Base-by-base conservation (phyloP, 2,329 filamentous ascomycete species). In the Fusarium paranaense region DNA sequence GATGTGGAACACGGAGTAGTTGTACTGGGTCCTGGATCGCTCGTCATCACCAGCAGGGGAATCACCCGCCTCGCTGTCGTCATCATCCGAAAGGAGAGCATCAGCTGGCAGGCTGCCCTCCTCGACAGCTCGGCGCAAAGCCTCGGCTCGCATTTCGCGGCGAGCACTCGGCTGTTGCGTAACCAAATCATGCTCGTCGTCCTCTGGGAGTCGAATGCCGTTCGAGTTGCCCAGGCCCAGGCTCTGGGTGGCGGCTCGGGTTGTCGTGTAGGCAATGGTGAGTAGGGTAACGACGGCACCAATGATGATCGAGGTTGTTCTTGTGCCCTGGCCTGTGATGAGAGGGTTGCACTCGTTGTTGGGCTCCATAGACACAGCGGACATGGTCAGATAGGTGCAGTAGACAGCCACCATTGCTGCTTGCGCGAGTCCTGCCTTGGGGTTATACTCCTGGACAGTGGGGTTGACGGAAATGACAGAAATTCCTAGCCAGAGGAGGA, bases 341-440 rank as follows among this genome's bases (percentile, higher is more conserved):
- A 99, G 88, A 10, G 97, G 97, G 83, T 99, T 99, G 90, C 97
- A 99, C 78, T 94, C 93, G 86, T 98, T 86, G 82, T 98, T 96
- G 1, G 97, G 97, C 79, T 99, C 96, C 97, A 99, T 98, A 64
- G 95, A 97, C 1, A 99, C 97, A 30, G 97, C 97, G 3, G 95
- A 98, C 91, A 99, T 95, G 76, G 97, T 99, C 64, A 99, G 90
- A 81, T 99, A 99, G 50, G 97, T 98, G 90, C 97, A 99, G 87
- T 99, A 99, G 67, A 98, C 90, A 20, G 95, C 95, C 52, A 99
- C 97, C 90, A 98, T 98, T 71, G 97, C 96, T 47, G 95, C 95
- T 82, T 99, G 97, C n/a, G 97, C 97, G 68, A 99, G 89, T 58
- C 97, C 97, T 47, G 97, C 97, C 81, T 96, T 95, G 57, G 95